phyloP scores from a whole-genome alignment of 1,284 basidiomycete genomes.

The Golubevia pallescens region DNA sequence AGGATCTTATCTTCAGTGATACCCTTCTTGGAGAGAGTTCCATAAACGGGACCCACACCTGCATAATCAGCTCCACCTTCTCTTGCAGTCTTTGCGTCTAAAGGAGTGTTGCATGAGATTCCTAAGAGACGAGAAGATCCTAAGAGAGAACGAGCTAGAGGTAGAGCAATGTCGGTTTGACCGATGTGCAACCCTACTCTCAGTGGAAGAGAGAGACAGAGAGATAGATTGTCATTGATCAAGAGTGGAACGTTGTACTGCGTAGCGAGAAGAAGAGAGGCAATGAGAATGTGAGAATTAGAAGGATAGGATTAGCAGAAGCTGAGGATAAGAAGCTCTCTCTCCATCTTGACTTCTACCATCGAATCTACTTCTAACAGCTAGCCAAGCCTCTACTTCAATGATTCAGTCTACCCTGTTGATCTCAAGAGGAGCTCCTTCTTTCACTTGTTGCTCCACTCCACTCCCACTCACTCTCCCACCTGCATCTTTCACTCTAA shows the following conservation, averaged over 20 bases:
- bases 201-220: slow-evolving; percentile 49
- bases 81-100: slow-evolving; percentile 31
- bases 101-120: slow-evolving; percentile 74
- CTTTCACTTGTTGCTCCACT: neutral
- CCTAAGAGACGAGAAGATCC: slow-evolving; percentile 79
- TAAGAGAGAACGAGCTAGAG: slow-evolving; percentile 70
- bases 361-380: too few relatives aligned
- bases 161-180: slow-evolving; percentile 83
- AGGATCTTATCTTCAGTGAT: slow-evolving; percentile 52
- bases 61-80: slow-evolving; percentile 78
- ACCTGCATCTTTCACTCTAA: neutral
- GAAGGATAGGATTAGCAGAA: neutral
- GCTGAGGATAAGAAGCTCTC: neutral
- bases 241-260: slow-evolving; percentile 81
- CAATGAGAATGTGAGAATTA: neutral
- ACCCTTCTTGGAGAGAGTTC: slow-evolving; percentile 62
- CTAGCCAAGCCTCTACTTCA: too few relatives aligned
- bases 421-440: too few relatives aligned
- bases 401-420: too few relatives aligned
- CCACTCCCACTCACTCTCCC: neutral
- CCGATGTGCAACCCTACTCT: slow-evolving; percentile 87
- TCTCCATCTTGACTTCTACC: neutral
- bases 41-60: slow-evolving; percentile 74
- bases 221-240: slow-evolving; percentile 72
- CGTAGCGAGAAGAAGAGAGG: neutral